These are phyloP conservation scores for Cryptomeria japonica DNA, from an alignment of 75 land plant species.

Conservation along the genomic window DNA sequence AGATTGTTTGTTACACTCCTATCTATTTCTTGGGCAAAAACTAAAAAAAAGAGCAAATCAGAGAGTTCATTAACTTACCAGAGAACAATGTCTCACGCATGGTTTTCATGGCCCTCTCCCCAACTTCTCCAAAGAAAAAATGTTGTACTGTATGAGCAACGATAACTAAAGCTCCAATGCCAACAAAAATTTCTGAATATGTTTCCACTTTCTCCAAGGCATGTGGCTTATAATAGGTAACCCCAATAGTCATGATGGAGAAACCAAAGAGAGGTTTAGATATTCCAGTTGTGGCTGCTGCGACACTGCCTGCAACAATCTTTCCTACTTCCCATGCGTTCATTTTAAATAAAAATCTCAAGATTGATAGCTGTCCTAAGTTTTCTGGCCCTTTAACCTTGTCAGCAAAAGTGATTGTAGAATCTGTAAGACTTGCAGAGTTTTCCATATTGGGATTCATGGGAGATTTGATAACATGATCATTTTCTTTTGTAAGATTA, in stretches of 20 bases:
- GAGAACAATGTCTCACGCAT: constrained; percentile 39
- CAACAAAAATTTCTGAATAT: constrained; percentile 28
- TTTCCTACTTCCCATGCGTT: constrained; percentile 29
- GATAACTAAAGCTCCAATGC: constrained; percentile 26
- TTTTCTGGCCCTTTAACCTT: neutral
- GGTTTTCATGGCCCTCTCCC: constrained; percentile 49
- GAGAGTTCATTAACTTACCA: constrained; percentile 19
- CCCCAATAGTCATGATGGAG: constrained; percentile 45
- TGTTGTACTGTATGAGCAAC: constrained; percentile 42
- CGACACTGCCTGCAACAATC: constrained; percentile 24
- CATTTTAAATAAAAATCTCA: constrained; percentile 40
- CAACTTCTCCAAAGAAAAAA: constrained; percentile 50
- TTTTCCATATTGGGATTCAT: neutral
- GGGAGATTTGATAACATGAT: neutral
- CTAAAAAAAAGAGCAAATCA: neutral
- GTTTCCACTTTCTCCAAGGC: constrained; percentile 17
- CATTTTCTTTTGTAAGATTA: neutral
- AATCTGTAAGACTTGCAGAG: neutral
- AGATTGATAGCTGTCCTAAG: constrained; percentile 9
- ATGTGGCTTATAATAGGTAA: constrained; percentile 22
- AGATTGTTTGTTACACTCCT: neutral
- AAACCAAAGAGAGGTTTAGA: constrained; percentile 50
- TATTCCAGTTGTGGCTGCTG: constrained; percentile 46
- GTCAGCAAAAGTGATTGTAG: neutral
- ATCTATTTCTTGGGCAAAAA: neutral